These are phyloP conservation scores for Pneumocystis jirovecii DNA, from an alignment of 1,139 yeast genomes.

Conservation along the genomic window DNA sequence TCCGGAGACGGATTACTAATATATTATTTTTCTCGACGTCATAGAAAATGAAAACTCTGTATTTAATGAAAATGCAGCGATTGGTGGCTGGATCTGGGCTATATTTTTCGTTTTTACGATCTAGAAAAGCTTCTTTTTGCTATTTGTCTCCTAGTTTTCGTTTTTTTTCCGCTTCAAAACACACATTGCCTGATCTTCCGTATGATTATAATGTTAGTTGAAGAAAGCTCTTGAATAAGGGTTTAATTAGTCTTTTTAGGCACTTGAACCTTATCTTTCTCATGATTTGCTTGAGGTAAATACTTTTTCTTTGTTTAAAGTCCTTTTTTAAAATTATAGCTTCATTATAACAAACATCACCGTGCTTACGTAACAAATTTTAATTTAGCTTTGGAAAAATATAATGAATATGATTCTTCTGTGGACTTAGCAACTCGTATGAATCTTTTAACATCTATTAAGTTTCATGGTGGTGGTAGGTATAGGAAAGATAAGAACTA, in stretches of 20 bases:
- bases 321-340: conserved; percentile 26
- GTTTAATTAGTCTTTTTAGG: background rate
- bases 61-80: background rate
- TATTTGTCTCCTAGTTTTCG: background rate
- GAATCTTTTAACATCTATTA: conserved; percentile 59
- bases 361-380: conserved; percentile 86
- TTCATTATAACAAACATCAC: conserved; percentile 84
- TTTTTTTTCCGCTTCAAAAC: background rate
- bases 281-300: background rate
- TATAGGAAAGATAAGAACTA: background rate
- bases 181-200: background rate
- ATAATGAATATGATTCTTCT: conserved; percentile 50
- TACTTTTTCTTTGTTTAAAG: background rate
- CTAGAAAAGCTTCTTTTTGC: background rate
- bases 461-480: conserved; percentile 85
- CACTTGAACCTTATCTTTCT: background rate
- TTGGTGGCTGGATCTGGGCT: background rate
- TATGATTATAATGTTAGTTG: background rate
- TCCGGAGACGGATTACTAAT: background rate
- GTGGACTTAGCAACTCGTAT: conserved; percentile 57
- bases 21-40: background rate
- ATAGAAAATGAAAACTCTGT: background rate
- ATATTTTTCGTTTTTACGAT: background rate
- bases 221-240: too few species aligned
- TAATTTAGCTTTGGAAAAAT: conserved; percentile 69